A percentile compares a stretch with the other conserved stretches of the same genome.
Evolutionary conservation across 2,329 filamentous ascomycete species (phyloP).

Genomic region (Blastomyces silverae): DNA sequence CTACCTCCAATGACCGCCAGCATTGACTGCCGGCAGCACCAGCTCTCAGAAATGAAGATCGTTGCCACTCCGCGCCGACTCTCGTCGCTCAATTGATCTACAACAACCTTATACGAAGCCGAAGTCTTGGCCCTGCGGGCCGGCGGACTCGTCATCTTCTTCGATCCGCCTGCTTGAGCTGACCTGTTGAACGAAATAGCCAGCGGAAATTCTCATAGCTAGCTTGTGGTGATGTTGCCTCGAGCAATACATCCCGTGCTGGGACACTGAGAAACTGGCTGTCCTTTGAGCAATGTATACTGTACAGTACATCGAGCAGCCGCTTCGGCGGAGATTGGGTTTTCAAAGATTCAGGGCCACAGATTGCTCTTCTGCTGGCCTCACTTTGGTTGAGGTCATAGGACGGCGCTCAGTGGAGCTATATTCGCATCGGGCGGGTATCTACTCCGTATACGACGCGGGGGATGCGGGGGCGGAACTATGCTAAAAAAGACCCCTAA

Average conservation of each 20-base stretch:
- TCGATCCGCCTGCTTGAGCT: slow-evolving; percentile 25
- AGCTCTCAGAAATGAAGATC: neutral
- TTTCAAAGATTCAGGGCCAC: slow-evolving; percentile 28
- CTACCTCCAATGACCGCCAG: neutral
- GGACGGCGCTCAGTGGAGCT: slow-evolving; percentile 22
- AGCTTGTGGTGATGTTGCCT: slow-evolving; percentile 30
- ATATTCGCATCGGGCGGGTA: too few relatives aligned
- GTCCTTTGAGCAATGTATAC: slow-evolving; percentile 23
- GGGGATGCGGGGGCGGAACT: slow-evolving; percentile 19
- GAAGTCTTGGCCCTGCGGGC: slow-evolving; percentile 17
- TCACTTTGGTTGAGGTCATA: slow-evolving; percentile 23
- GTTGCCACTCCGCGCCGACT: neutral
- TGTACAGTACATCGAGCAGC: slow-evolving; percentile 26
- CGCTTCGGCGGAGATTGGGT: slow-evolving; percentile 25
- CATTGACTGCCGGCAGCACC: neutral
- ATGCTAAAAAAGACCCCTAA: slow-evolving; percentile 22
- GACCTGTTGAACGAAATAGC: slow-evolving; percentile 27
- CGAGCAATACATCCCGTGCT: slow-evolving; percentile 30
- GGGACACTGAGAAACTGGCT: slow-evolving; percentile 26
- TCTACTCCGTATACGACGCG: too few relatives aligned
- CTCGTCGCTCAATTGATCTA: too few relatives aligned
- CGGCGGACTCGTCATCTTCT: slow-evolving; percentile 28
- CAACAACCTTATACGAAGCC: neutral
- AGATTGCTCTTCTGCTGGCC: slow-evolving; percentile 27
- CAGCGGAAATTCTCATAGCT: slow-evolving; percentile 28